Evolutionary conservation across 148 eudicot species (phyloP).

Genomic region (Fagopyrum tataricum): DNA sequence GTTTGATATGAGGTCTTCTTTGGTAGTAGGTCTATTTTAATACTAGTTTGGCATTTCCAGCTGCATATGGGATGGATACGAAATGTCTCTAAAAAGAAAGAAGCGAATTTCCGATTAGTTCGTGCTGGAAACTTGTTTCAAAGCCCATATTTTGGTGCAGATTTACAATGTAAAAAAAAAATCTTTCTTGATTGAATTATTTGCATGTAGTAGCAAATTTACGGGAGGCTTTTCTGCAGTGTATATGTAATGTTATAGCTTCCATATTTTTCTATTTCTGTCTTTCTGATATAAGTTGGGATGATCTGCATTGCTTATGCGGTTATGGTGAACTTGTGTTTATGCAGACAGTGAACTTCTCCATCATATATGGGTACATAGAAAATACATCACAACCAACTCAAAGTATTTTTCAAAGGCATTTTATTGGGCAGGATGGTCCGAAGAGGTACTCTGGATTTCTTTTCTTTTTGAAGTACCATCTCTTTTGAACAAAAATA

Average conservation of each 20-base stretch:
- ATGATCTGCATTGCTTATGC: background rate
- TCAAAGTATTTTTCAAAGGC: constrained; percentile 46
- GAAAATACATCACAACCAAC: constrained; percentile 54
- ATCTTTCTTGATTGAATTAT: background rate
- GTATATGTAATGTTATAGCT: background rate
- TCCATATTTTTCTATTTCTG: background rate
- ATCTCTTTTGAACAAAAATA: background rate
- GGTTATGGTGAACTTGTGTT: background rate
- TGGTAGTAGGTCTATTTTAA: background rate
- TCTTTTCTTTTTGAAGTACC: constrained; percentile 13
- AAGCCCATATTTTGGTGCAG: background rate
- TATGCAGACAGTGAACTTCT: constrained; percentile 57
- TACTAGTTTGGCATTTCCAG: background rate
- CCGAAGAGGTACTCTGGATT: constrained; percentile 37
- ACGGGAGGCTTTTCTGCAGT: background rate
- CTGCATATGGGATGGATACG: background rate
- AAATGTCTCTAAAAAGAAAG: background rate
- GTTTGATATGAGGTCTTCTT: too few relatives aligned
- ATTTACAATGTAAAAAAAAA: background rate
- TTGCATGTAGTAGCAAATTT: background rate
- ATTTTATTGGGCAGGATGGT: constrained; percentile 41
- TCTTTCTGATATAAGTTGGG: background rate
- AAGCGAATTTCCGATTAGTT: background rate
- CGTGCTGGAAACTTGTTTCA: background rate
- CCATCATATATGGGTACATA: constrained; percentile 61